Base-by-base conservation (phyloP, 108 stramenopile species). In the Cyclotella atomus region DNA sequence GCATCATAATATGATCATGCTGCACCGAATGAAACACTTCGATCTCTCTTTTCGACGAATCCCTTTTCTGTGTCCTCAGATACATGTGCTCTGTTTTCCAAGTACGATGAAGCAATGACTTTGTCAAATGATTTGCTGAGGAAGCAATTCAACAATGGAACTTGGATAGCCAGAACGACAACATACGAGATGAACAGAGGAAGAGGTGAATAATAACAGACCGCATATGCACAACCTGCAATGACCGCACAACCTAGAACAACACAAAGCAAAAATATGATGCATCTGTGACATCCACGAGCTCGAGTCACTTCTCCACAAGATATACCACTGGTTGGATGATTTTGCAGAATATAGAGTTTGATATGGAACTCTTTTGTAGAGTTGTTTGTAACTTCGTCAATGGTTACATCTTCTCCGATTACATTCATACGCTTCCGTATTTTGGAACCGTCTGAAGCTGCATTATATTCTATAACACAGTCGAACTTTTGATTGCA, bases 241-340 rank as follows among this genome's bases (percentile, higher is more conserved):
- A 61, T 30, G 34, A 61, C 14, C 0, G 60, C 60, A 38, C 38
- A 20, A 24, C 60, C 60, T 1, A 61, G 43, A 5, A 41, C 19
- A 1, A 41, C n/a, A 23, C 36, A 61, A 2, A 24, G 23, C 28
- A 24, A 6, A 43, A 44, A 41, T 7, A 61, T 41, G 8, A 61
- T 21, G 19, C 41, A 41, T 41, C 27, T 70, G 36, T 59, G 32
- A 44, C 38, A 70, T 14, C 41, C 44, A n/a, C 28, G 23, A 4
- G 55, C 41, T 45, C 57, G 2, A 29, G 44, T 41, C 30, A 70
- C 57, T n/a, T 70, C 69, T 30, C 44, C 69, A 27, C 25, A 44
- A 7, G 43, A 30, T 45, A 53, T 35, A 44, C 69, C 69, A 59
- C 69, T 70, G 32, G 24, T 32, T 29, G 69, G 57, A 45, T 33